These are phyloP conservation scores for Haberlea rhodopensis DNA, from an alignment of 257 asterid species.

Conservation along the genomic window DNA sequence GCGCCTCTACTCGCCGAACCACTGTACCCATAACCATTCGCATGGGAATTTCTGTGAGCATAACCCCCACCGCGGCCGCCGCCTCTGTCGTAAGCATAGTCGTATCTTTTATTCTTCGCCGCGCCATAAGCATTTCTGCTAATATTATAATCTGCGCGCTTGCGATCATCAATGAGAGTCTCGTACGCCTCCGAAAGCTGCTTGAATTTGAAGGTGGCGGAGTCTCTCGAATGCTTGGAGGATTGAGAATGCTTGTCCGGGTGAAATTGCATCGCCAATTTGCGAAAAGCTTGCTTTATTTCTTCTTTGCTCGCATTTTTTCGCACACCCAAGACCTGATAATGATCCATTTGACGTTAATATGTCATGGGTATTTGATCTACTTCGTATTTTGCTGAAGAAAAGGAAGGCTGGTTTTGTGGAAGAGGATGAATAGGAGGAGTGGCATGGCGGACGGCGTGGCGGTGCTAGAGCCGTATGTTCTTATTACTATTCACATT, in stretches of 20 bases:
- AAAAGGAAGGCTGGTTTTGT: background rate
- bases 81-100: constrained; percentile 25
- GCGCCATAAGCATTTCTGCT: constrained; percentile 27
- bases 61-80: constrained; percentile 29
- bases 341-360: constrained; percentile 58
- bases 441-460: background rate
- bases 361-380: background rate
- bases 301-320: constrained; percentile 76
- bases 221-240: constrained; percentile 41
- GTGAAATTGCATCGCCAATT: constrained; percentile 78
- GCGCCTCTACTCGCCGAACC: constrained; percentile 41
- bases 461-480: background rate
- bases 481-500: no score
- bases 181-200: constrained; percentile 88
- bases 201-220: constrained; percentile 68
- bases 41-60: constrained; percentile 28
- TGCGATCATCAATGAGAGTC: constrained; percentile 60
- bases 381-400: no score
- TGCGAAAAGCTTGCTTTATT: constrained; percentile 77
- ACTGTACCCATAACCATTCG: constrained; percentile 38
- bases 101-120: constrained; percentile 18
- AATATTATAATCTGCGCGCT: constrained; percentile 71
- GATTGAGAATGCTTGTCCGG: constrained; percentile 88
- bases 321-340: constrained; percentile 55
- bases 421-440: background rate